Evolutionary conservation across 148 eudicot genomes (phyloP), one percentile per base, ranked within the genome.

Genomic region (Rhododendron mucronatum): DNA sequence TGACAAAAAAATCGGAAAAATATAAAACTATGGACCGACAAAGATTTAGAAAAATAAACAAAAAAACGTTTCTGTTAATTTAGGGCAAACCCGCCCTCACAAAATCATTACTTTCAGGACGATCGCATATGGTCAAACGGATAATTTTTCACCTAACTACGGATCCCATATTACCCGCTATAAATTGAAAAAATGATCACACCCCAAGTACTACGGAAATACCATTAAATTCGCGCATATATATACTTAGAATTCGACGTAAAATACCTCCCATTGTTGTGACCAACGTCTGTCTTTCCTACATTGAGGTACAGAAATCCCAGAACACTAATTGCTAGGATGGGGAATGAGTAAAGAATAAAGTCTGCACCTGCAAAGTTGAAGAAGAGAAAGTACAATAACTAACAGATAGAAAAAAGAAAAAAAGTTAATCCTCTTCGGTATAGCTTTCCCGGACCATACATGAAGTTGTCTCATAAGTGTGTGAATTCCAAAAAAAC

Each of bases 361-460:
- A 94, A 86, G 69, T 90, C 86, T 48, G 90, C 50, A 15, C 94
- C 98, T 95, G 91, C 83, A 84, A 13, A 13, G 41, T 71, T 76
- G 12, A 28, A 45, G 3, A 47, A 2, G 10, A 23, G 16, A 11
- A 73, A 33, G 1, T 33, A 35, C 23, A 23, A 63, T n/a, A 63
- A 63, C 28, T 8, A 23, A n/a, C 30, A 63, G 30, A n/a, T 23
- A n/a, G 12, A 23, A 6, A 59, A 18, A 8, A 23, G 7, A 63
- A 63, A 23, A 7, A n/a, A 63, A 8, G 1, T 61, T 1, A 63
- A 63, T 23, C 4, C 4, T 63, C 69, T 23, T 2, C 28, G 3
- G 10, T 53, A 50, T 57, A 61, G 3, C 8, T 55, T 6, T 61
- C 67, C 10, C 26, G 9, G 7, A 57, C n/a, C 20, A 23, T 57